A percentile compares a stretch with the other conserved stretches of the same genome.
Evolutionary conservation across 1,139 yeast species (phyloP).

Genomic region (Torulaspora pretoriensis): DNA sequence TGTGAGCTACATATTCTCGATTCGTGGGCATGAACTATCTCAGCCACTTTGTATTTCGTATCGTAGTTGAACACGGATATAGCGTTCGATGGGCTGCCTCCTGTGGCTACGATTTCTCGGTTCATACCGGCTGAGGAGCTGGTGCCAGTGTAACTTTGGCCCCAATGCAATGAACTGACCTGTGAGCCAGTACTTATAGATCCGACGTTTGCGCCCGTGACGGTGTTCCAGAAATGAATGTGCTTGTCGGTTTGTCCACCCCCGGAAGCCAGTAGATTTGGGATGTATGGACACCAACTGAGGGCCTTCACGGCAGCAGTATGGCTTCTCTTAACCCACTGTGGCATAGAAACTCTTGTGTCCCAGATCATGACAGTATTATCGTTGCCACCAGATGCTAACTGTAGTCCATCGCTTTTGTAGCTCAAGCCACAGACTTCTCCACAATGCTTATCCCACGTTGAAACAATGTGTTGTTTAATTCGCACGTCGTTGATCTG

Average conservation of each 20-base stretch:
- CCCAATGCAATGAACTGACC: constrained; percentile 91
- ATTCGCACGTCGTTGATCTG: constrained; percentile 92
- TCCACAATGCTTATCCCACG: constrained; percentile 65
- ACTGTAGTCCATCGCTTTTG: constrained; percentile 76
- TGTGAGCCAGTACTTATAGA: constrained; percentile 91
- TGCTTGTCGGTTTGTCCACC: constrained; percentile 92
- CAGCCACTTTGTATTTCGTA: constrained; percentile 81
- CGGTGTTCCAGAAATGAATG: constrained; percentile 93
- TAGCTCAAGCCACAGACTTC: constrained; percentile 94
- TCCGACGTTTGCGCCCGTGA: constrained; percentile 82
- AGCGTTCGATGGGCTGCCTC: constrained; percentile 88
- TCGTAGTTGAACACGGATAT: constrained; percentile 84
- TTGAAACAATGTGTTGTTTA: constrained; percentile 65
- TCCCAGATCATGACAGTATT: constrained; percentile 95
- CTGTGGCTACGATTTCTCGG: constrained; percentile 86
- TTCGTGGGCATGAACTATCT: constrained; percentile 82
- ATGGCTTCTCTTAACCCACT: constrained; percentile 73
- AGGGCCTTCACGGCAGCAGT: constrained; percentile 95
- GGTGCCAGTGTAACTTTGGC: constrained; percentile 43
- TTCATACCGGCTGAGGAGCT: constrained; percentile 55
- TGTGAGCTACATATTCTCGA: constrained; percentile 81
- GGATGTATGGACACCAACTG: constrained; percentile 91
- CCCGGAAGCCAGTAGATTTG: constrained; percentile 83
- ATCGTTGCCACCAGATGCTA: constrained; percentile 94
- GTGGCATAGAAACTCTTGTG: constrained; percentile 69